phyloP scores from a whole-genome alignment of 768 basidiomycete genomes.

The Mycena kentingensis region DNA sequence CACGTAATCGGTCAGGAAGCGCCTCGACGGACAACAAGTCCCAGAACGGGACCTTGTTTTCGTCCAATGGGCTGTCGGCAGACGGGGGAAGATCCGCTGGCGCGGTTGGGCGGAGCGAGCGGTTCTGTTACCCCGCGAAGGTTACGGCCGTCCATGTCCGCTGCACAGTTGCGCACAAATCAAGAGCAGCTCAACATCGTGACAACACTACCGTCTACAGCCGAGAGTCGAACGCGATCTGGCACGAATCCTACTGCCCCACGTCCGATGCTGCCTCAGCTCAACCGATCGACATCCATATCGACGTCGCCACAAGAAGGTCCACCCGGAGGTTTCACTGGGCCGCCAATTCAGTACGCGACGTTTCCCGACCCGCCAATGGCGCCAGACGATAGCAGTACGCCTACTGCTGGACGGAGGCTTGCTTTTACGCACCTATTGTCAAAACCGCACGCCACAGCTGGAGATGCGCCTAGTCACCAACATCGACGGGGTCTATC shows the following conservation, averaged over 20 bases:
- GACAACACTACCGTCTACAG: conserved; percentile 33
- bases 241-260: conserved; percentile 64
- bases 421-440: conserved; percentile 72
- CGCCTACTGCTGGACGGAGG: conserved; percentile 61
- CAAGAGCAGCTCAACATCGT: conserved; percentile 38
- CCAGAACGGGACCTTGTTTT: conserved; percentile 52
- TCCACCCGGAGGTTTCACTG: conserved; percentile 50
- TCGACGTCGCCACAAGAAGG: conserved; percentile 56
- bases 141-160: conserved; percentile 75
- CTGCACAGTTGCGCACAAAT: conserved; percentile 67
- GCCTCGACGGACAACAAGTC: conserved; percentile 73
- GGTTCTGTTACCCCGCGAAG: conserved; percentile 62
- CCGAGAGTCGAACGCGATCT: conserved; percentile 58
- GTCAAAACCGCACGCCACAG: conserved; percentile 53
- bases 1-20: conserved; percentile 79
- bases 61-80: conserved; percentile 53
- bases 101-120: conserved; percentile 43
- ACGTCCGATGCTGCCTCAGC: conserved; percentile 49
- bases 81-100: conserved; percentile 55
- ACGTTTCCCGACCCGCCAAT: conserved; percentile 69
- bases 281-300: conserved; percentile 58
- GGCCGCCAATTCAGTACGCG: conserved; percentile 71
- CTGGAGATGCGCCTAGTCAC: conserved; percentile 40
- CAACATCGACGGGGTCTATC: conserved; percentile 58
- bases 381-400: conserved; percentile 46